These are phyloP conservation scores for Lathyrus aphaca DNA, from an alignment of 306 rosid genomes.

Conservation along the genomic window DNA sequence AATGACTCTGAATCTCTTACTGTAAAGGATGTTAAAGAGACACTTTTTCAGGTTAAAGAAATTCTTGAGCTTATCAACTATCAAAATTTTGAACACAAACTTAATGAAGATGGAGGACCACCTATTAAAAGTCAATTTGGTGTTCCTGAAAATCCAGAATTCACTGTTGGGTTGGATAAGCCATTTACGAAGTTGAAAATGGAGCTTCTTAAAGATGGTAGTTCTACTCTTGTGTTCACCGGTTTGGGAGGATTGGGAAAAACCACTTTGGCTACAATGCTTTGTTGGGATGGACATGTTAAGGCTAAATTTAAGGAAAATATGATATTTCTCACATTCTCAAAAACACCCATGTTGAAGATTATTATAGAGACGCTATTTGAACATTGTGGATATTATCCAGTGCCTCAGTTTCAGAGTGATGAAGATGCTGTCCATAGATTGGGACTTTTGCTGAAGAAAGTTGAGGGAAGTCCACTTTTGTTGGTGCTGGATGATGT, in stretches of 20 bases:
- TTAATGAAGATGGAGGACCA: neutral
- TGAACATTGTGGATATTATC: conserved; percentile 21
- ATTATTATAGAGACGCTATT: conserved; percentile 44
- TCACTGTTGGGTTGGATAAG: conserved; percentile 47
- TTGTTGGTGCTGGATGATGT: conserved; percentile 67
- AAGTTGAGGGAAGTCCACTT: conserved; percentile 33
- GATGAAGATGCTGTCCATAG: conserved; percentile 25
- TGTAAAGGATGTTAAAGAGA: conserved; percentile 28
- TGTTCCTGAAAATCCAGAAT: conserved; percentile 40
- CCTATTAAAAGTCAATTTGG: conserved; percentile 8
- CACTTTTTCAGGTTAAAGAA: conserved; percentile 23
- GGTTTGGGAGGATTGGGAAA: conserved; percentile 63
- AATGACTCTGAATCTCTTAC: neutral
- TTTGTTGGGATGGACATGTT: conserved; percentile 50
- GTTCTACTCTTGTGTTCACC: conserved; percentile 41
- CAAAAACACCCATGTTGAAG: conserved; percentile 48
- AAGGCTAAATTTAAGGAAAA: conserved; percentile 52
- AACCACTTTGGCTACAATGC: conserved; percentile 51
- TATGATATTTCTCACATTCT: conserved; percentile 53
- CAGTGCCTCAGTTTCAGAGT: conserved; percentile 42
- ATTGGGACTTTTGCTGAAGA: conserved; percentile 31
- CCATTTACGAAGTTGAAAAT: conserved; percentile 44
- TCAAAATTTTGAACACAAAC: neutral
- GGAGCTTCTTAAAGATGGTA: conserved; percentile 40
- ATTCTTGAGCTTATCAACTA: conserved; percentile 24